phyloP scores from a whole-genome alignment of 345 rosid species.

The Lepidium didymum region DNA sequence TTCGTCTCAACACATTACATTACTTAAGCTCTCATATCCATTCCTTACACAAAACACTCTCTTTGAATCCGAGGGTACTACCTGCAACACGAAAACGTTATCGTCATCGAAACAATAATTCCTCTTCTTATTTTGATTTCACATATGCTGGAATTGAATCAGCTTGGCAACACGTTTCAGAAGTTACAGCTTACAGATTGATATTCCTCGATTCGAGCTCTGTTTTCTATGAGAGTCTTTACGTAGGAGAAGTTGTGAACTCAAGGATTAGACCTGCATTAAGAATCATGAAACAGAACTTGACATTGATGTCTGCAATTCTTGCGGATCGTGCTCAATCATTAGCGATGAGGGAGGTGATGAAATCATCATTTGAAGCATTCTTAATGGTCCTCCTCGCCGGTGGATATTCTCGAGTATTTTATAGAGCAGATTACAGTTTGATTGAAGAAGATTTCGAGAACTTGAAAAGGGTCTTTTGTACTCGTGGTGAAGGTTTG shows the following conservation, averaged over 20 bases:
- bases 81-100: slow-evolving; percentile 36
- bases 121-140: slow-evolving; percentile 52
- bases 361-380: slow-evolving; percentile 75
- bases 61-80: slow-evolving; percentile 51
- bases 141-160: slow-evolving; percentile 51
- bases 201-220: slow-evolving; percentile 69
- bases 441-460: slow-evolving; percentile 65
- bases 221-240: slow-evolving; percentile 66
- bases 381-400: slow-evolving; percentile 85
- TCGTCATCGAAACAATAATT: slow-evolving; percentile 26
- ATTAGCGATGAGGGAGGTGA: slow-evolving; percentile 65
- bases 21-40: slow-evolving; percentile 67
- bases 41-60: slow-evolving; percentile 71
- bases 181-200: slow-evolving; percentile 80
- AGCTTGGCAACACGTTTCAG: slow-evolving; percentile 80
- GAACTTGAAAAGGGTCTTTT: slow-evolving; percentile 56
- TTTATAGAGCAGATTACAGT: slow-evolving; percentile 46
- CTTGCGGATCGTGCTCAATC: slow-evolving; percentile 68
- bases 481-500: slow-evolving; percentile 73
- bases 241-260: slow-evolving; percentile 50
- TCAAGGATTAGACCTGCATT: slow-evolving; percentile 57
- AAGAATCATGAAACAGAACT: slow-evolving; percentile 62
- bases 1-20: slow-evolving; percentile 80
- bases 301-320: slow-evolving; percentile 61
- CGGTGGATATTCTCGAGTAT: slow-evolving; percentile 54